Base-by-base conservation (phyloP, 2,329 filamentous ascomycete species). In the Fusarium sp. region DNA sequence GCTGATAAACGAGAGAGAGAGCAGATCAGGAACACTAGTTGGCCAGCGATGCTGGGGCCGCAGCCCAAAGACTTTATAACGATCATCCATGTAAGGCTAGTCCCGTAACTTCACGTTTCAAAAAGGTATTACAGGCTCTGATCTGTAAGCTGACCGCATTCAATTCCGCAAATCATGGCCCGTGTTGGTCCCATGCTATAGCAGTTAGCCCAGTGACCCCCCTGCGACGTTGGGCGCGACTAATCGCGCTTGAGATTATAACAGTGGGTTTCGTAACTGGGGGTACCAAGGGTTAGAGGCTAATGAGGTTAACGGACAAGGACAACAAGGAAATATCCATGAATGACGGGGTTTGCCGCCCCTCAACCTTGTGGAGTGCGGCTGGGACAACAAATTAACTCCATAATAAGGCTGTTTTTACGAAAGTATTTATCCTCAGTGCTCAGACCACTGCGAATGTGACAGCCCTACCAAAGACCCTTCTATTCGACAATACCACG, bases 61-160 rank as follows among this genome's bases (percentile, higher is more conserved):
- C 39, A 46, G 31, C 34, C 22, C 31, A 38, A 39, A 14, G 9
- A 10, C 31, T 69, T 67, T 69, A 53, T 66, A 62, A 19, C 33
- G 57, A 54, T 43, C 55, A 51, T 62, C 65, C 36, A 38, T 28
- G 42, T 52, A 65, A 38, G 46, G 45, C n/a, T 53, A 21, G 10
- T 19, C 24, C 42, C 31, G 40, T 42, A 36, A 49, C 22, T 34
- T 38, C 33, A 40, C 36, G 65, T 66, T 69, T 66, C 55, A 57
- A 39, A 52, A 26, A n/a, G 39, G 47, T 21, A 56, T 46, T 43
- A 19, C 21, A 22, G 46, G 34, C 38, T 69, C 34, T 47, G 60
- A 69, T 62, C 57, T 36, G 39, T 63, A 69, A 67, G 66, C 66
- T 67, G 62, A 63, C 66, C 43, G 45, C 63, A 44, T 28, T n/a